Conservation (phyloP, 352 stramenopile species). For the Pythium dissimile region DNA sequence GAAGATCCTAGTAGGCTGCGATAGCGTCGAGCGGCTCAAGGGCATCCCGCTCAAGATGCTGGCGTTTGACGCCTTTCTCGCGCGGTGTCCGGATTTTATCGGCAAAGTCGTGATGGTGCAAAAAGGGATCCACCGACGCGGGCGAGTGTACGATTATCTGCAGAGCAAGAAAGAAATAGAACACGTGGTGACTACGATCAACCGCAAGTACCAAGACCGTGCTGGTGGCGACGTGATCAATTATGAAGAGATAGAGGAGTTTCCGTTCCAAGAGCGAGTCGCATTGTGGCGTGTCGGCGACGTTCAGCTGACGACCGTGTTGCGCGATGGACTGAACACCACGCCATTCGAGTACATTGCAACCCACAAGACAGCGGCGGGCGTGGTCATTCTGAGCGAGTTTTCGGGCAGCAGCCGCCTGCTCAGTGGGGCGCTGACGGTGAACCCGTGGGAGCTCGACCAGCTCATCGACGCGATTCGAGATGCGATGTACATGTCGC, state of each 20-base stretch:
- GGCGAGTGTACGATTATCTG: constrained; percentile 92
- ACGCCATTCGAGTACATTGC: constrained; percentile 84
- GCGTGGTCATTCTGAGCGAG: constrained; percentile 95
- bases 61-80: constrained; percentile 93
- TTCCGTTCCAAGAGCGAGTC: constrained; percentile 64
- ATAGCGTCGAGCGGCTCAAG: constrained; percentile 95
- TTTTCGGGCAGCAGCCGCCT: constrained; percentile 95
- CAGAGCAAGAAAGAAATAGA: constrained; percentile 94
- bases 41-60: constrained; percentile 97
- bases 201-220: constrained; percentile 76
- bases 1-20: constrained; percentile 91
- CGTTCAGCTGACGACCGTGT: constrained; percentile 73
- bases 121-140: constrained; percentile 72
- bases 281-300: constrained; percentile 74
- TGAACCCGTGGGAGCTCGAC: constrained; percentile 97
- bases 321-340: constrained; percentile 76
- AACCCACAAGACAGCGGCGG: constrained; percentile 69
- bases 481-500: constrained; percentile 70
- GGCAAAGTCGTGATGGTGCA: constrained; percentile 81
- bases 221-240: constrained; percentile 58
- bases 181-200: constrained; percentile 88
- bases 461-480: constrained; percentile 69
- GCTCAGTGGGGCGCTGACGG: constrained; percentile 92
- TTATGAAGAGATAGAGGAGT: constrained; percentile 74
- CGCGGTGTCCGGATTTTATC: constrained; percentile 76